phyloP scores from a whole-genome alignment of 768 basidiomycete genomes.

The Ramaria sp. region DNA sequence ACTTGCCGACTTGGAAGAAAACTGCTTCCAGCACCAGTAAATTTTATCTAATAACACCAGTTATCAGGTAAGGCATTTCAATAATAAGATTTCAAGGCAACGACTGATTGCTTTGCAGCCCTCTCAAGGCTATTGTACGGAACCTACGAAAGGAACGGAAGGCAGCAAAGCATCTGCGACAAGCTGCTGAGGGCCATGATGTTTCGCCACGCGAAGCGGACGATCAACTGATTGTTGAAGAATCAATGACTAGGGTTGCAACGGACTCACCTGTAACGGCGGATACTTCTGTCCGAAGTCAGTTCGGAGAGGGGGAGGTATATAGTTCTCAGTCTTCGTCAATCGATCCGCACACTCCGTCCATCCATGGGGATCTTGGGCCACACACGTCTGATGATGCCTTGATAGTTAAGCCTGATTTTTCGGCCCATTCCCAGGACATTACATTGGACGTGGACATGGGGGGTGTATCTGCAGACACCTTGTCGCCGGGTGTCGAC shows the following conservation, averaged over 20 bases:
- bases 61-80: constrained; percentile 58
- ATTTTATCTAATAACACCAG: constrained; percentile 93
- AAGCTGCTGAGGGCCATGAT: neutral
- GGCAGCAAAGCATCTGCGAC: neutral
- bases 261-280: neutral
- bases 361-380: constrained; percentile 30
- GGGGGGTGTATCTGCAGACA: neutral
- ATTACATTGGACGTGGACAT: neutral
- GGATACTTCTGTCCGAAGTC: neutral
- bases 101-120: constrained; percentile 24
- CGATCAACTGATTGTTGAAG: neutral
- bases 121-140: constrained; percentile 38
- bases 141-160: neutral
- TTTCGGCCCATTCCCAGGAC: neutral
- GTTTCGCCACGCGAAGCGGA: neutral
- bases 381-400: neutral
- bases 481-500: neutral
- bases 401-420: neutral
- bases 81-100: neutral
- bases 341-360: constrained; percentile 51
- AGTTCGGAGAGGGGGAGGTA: constrained; percentile 31
- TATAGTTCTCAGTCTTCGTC: constrained; percentile 62
- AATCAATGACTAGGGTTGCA: neutral
- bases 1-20: constrained; percentile 89
- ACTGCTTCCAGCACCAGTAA: constrained; percentile 52